Evolutionary conservation across 1,284 basidiomycete genomes (phyloP), one percentile per base, ranked within the genome.

Genomic region (Pterulicium gracile): DNA sequence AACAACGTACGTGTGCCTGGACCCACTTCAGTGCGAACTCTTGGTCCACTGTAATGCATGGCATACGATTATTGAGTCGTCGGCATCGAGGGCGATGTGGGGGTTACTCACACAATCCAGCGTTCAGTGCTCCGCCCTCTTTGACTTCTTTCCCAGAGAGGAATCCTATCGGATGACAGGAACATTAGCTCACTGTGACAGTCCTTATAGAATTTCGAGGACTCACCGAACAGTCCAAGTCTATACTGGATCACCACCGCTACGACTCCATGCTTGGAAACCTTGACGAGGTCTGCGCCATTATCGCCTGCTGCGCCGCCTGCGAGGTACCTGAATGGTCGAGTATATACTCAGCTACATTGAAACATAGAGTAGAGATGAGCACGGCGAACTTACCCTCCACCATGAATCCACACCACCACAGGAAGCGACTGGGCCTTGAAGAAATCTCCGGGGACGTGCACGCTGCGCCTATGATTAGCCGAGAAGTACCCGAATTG

Each of bases 391-490:
- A 36, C 49, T 46, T 45, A 59, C 59, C 58, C 60, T 51, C 62
- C 62, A 23, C 64, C 64, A 24, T 66, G 64, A 22, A 65, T 63
- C 56, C 54, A 66, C 13, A 66, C 53, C 5, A 66, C 35, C 4
- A 62, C 58, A 21, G 63, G 61, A 43, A 61, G 49, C 19, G 52
- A 53, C 14, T 50, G 51, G 1, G 49, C 47, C 3, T 51, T 24
- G 32, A 21, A 22, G 3, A 51, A 47, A 5, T 48, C 42, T 7
- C 57, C 58, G 1, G 61, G 58, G 41, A 55, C 51, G 42, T 55
- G 50, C 3, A 64, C 60, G 36, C 62, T 64, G 32, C 2, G n/a
- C 14, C 39, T 12, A 18, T 10, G 7, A 23, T 19, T 42, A 21
- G 48, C 18, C 21, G 48, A 13, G 7, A 18, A 39, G 36, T 17